These are phyloP conservation scores for Amanita exitialis DNA, from an alignment of 768 basidiomycete species.

Conservation along the genomic window DNA sequence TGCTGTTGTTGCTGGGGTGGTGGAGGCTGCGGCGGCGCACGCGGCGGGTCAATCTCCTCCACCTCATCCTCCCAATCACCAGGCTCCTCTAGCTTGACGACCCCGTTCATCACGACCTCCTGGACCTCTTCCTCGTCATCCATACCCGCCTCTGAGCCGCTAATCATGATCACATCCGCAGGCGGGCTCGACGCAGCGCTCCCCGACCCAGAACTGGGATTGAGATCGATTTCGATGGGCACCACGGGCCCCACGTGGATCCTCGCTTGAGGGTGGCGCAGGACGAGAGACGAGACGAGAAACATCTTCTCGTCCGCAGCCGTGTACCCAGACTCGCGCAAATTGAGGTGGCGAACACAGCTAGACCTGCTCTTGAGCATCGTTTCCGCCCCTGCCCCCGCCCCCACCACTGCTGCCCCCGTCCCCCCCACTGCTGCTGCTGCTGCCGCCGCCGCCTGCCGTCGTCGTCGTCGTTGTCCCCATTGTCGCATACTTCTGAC, in stretches of 20 bases:
- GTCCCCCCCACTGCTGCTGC: no score
- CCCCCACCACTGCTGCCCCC: no score
- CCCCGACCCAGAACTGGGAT: neutral
- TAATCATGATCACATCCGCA: neutral
- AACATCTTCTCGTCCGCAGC: neutral
- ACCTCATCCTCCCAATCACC: neutral
- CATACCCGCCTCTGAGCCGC: neutral
- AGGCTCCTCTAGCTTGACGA: neutral
- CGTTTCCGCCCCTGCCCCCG: no score
- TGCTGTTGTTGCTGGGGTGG: neutral
- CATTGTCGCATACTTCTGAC: neutral
- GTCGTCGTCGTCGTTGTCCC: neutral
- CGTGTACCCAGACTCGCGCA: neutral
- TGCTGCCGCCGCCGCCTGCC: no score
- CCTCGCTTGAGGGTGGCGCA: neutral
- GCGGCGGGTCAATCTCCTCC: neutral
- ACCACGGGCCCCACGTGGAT: neutral
- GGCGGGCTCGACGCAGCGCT: neutral
- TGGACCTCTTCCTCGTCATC: neutral
- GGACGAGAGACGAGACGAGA: neutral
- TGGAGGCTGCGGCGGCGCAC: no score
- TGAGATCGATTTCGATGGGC: no score
- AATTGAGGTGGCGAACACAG: neutral
- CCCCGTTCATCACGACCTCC: neutral
- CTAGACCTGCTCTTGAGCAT: neutral